Base-by-base conservation (phyloP, 768 basidiomycete species). In the Mycena belliarum region DNA sequence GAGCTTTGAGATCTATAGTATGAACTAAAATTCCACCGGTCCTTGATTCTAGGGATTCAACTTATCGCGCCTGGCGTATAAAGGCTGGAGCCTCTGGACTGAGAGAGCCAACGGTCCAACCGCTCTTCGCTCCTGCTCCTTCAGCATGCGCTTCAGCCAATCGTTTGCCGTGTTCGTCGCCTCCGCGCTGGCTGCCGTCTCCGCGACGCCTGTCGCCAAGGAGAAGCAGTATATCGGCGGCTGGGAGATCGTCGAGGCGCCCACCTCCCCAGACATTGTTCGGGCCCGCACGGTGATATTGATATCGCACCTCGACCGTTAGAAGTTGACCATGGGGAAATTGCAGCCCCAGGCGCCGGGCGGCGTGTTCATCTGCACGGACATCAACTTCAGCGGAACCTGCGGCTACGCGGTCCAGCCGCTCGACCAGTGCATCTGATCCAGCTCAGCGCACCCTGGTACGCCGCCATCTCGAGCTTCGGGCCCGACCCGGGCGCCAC, bases 401-500 rank as follows among this genome's bases (percentile, higher is more conserved):
- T 47, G 46, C 49, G 42, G 55, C 28, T 57, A 35, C 25, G 49
- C 56, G 1, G 43, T 57, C 21, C 49, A 57, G 35, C 49, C 42
- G 6, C 49, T 57, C 16, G 35, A 37, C 33, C 29, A 45, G 43
- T 57, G 56, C 49, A 57, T 57, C 49, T 40, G n/a, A n/a, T 46
- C 14, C n/a, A n/a, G n/a, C 56, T 57, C 33, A n/a, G 15, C 0
- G 20, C 14, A 35, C 56, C 56, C 25, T 57, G 56, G 56, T 43
- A 44, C 42, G 18, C 35, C 15, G 32, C 42, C 33, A 52, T 57
- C 33, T 51, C 49, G 11, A 51, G 49, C 44, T 57, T 57, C 43
- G 56, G 56, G 9, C 56, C 56, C 29, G 56, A 57, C 43, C 49
- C 49, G 24, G 56, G 56, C 24, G 56, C 49, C 8, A 51, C 48